Evolutionary conservation across 1,284 basidiomycete species (phyloP), one percentile per base, ranked within the genome.

Genomic region (Cryptococcus maquisensis): DNA sequence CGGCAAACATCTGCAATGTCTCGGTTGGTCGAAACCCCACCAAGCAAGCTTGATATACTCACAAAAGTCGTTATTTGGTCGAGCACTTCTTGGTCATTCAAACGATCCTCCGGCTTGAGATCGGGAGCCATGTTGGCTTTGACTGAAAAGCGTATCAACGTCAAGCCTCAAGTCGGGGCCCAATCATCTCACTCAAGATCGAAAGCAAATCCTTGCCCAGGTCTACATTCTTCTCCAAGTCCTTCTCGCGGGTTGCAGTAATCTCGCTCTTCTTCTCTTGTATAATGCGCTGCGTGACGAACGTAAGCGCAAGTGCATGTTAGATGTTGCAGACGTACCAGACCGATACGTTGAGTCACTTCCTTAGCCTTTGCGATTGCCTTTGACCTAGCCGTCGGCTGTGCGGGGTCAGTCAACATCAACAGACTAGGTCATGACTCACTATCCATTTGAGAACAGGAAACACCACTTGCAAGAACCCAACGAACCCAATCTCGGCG

Each of bases 1-100:
- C 89, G 2, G 74, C 73, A 0, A 73, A 57, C 60, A 74, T 69
- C 71, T 73, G 52, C 18, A 3, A 4, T 10, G 10, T 32, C 28
- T 32, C 28, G 28, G 10, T 32, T 10, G 10, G 28, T 15, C 26
- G 3, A 45, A 10, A 35, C 26, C 16, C 9, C 7, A 23, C 21
- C n/a, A 4, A 20, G n/a, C 8, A 32, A 32, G 28, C n/a, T n/a
- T n/a, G n/a, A n/a, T 35, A 8, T 18, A 64, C 71, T 53, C 45
- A 90, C 80, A 69, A 90, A 87, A 0, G 86, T 89, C 9, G 84
- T 84, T 58, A 90, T 87, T 70, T 90, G 87, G 55, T 82, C 86
- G 23, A 85, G 75, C 3, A 87, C 82, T 64, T 90, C 87, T 15
- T 80, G 75, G 42, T 83, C 80, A 8, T 81, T 81, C 79, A 90